These are phyloP conservation scores for Skeletonema grethae DNA, from an alignment of 108 stramenopile species.

Conservation along the genomic window DNA sequence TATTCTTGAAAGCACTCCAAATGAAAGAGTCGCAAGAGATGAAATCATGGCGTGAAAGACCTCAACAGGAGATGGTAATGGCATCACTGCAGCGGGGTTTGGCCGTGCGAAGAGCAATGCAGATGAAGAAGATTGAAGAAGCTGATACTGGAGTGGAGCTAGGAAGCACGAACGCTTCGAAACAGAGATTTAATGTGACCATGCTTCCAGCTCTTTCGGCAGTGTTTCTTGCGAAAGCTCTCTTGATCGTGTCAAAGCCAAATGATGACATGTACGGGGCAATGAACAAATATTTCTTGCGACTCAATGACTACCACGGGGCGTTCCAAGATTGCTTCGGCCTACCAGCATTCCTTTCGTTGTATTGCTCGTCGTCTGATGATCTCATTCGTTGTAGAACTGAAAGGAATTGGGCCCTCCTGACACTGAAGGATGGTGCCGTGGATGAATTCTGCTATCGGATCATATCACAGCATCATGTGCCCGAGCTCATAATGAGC, in stretches of 20 bases:
- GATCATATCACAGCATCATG: slow-evolving; percentile 70
- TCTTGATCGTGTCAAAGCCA: slow-evolving; percentile 63
- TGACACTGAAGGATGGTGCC: slow-evolving; percentile 65
- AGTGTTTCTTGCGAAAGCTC: slow-evolving; percentile 71
- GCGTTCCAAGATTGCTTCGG: slow-evolving; percentile 78
- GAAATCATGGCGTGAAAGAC: slow-evolving; percentile 73
- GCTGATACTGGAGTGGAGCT: not conserved
- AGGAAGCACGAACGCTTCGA: not conserved
- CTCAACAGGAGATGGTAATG: slow-evolving; percentile 80
- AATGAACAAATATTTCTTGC: slow-evolving; percentile 79
- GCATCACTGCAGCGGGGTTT: slow-evolving; percentile 74
- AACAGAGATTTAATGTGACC: slow-evolving; percentile 26
- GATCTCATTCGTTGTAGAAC: slow-evolving; percentile 50
- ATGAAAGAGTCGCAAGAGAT: slow-evolving; percentile 57
- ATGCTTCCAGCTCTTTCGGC: slow-evolving; percentile 66
- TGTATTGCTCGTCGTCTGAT: slow-evolving; percentile 75
- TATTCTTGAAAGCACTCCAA: slow-evolving; percentile 58
- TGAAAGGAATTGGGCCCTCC: slow-evolving; percentile 77
- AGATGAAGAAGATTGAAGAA: slow-evolving; percentile 28
- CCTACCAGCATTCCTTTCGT: slow-evolving; percentile 79
- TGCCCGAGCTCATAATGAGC: slow-evolving; percentile 74
- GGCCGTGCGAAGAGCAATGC: slow-evolving; percentile 42
- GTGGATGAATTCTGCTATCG: slow-evolving; percentile 65
- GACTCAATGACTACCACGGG: slow-evolving; percentile 65
- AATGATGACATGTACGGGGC: slow-evolving; percentile 74